Evolutionary conservation across 495 filamentous ascomycete species (phyloP).

Genomic region (Aspergillus sparsus): DNA sequence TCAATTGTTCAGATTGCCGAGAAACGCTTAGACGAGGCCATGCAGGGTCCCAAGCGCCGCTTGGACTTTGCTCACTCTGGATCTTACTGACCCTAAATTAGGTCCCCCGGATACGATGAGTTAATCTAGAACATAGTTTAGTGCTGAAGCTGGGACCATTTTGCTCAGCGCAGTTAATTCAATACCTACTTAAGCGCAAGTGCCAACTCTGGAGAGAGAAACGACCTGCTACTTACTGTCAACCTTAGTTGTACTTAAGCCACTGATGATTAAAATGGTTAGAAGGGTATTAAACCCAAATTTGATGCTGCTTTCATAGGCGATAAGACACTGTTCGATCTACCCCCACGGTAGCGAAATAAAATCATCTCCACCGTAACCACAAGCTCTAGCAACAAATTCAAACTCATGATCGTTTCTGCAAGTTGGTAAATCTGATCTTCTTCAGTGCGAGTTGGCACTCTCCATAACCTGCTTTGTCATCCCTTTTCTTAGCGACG

Average conservation of each 20-base stretch:
- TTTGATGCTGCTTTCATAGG: background rate
- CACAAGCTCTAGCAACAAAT: conserved; percentile 34
- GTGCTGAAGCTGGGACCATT: no score
- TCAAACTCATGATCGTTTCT: conserved; percentile 37
- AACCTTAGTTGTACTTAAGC: conserved; percentile 8
- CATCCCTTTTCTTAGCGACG: conserved; percentile 27
- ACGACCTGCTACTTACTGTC: background rate
- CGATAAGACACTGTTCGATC: background rate
- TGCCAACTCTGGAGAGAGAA: no score
- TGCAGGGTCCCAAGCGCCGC: no score
- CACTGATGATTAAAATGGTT: background rate
- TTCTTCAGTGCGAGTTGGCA: conserved; percentile 25
- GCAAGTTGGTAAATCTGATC: conserved; percentile 25
- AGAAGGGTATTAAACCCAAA: background rate
- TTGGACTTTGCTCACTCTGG: no score
- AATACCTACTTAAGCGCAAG: no score
- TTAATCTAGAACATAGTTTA: no score
- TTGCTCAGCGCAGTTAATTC: no score
- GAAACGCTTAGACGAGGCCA: no score
- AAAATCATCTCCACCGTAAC: conserved; percentile 24
- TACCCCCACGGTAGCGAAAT: conserved; percentile 11
- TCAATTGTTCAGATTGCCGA: no score
- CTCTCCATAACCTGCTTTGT: conserved; percentile 31
- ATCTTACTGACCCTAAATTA: no score
- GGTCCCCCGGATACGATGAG: no score